phyloP scores from a whole-genome alignment of 2,329 filamentous ascomycete genomes.

The Penicillium decumbens region DNA sequence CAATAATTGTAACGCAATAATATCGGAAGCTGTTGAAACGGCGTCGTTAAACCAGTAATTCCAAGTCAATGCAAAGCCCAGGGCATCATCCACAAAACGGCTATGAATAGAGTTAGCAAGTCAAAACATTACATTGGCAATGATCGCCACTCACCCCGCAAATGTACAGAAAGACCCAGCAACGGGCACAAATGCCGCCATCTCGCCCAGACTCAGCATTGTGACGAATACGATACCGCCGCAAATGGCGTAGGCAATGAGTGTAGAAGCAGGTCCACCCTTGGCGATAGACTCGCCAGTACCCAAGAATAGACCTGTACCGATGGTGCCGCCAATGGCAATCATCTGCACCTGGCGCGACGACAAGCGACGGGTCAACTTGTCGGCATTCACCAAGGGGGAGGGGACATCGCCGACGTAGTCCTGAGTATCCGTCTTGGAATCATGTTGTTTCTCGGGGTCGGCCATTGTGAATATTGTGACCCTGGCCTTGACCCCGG shows the following conservation, averaged over 20 bases:
- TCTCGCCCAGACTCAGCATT: constrained; percentile 57
- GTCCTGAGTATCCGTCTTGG: constrained; percentile 10
- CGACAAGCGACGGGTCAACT: constrained; percentile 53
- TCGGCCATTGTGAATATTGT: constrained; percentile 18
- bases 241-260: constrained; percentile 55
- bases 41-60: constrained; percentile 63
- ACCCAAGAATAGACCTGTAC: constrained; percentile 59
- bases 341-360: constrained; percentile 66
- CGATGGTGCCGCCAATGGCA: constrained; percentile 48
- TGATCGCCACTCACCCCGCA: constrained; percentile 42
- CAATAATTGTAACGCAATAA: constrained; percentile 56
- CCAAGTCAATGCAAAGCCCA: constrained; percentile 45
- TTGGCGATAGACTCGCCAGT: constrained; percentile 57
- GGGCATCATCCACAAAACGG: constrained; percentile 43
- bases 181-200: constrained; percentile 56
- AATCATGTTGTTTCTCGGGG: constrained; percentile 23
- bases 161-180: constrained; percentile 55
- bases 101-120: constrained; percentile 19
- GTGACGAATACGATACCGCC: constrained; percentile 57
- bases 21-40: constrained; percentile 56
- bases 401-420: constrained; percentile 11
- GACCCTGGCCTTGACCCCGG: not conserved
- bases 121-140: constrained; percentile 1
- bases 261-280: constrained; percentile 56
- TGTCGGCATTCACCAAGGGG: constrained; percentile 39